Conservation (phyloP, 2,329 filamentous ascomycete species). For the Apiospora arundinis region DNA sequence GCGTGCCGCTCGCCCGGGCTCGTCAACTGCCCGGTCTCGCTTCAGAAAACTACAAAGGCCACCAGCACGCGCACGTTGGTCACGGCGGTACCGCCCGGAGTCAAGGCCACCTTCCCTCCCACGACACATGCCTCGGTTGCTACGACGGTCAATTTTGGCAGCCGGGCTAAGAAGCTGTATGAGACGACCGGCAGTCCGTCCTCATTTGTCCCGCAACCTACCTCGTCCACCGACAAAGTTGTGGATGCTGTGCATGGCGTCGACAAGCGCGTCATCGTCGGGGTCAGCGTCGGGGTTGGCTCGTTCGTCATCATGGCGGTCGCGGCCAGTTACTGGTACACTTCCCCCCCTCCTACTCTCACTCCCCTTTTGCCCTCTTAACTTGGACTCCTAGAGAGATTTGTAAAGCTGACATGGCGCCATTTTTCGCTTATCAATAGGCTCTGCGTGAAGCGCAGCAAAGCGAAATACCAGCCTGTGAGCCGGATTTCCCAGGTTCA, state of each 20-base stretch:
- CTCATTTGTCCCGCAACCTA: constrained; percentile 46
- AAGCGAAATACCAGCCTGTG: background rate
- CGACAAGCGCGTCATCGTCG: constrained; percentile 12
- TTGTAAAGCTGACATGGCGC: background rate
- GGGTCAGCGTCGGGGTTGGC: constrained; percentile 8
- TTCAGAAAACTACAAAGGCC: constrained; percentile 51
- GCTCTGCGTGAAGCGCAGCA: background rate
- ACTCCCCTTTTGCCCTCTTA: no score
- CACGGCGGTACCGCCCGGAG: constrained; percentile 47
- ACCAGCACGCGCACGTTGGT: constrained; percentile 47
- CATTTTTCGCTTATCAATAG: background rate
- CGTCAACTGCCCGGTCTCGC: constrained; percentile 56
- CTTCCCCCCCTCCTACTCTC: background rate
- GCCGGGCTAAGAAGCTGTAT: constrained; percentile 42
- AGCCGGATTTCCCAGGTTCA: background rate
- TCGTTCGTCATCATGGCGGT: background rate
- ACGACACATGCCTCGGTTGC: constrained; percentile 41
- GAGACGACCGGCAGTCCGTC: constrained; percentile 51
- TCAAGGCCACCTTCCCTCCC: constrained; percentile 47
- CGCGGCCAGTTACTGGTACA: background rate
- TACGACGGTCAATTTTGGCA: constrained; percentile 50
- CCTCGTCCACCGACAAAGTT: constrained; percentile 35
- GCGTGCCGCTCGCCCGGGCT: constrained; percentile 50
- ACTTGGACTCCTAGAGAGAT: background rate
- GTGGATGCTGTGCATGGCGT: background rate